Evolutionary conservation across 345 rosid genomes (phyloP).

Genomic region (Dovyalis caffra): DNA sequence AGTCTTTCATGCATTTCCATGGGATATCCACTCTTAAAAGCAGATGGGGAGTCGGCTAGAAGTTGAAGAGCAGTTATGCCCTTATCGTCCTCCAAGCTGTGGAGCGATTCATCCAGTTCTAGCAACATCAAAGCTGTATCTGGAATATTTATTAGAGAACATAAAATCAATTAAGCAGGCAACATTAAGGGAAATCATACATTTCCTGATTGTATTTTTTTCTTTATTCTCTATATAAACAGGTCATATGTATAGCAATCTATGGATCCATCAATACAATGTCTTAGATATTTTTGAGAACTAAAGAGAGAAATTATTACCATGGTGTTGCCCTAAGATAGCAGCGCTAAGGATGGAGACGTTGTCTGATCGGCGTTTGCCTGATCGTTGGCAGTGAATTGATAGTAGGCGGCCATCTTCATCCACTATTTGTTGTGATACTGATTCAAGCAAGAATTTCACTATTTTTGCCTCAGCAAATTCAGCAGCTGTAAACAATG

Average conservation of each 20-base stretch:
- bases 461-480: no score
- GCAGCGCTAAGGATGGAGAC: slow-evolving; percentile 29
- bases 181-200: no score
- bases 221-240: no score
- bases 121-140: slow-evolving; percentile 23
- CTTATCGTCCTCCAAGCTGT: neutral
- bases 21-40: neutral
- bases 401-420: neutral
- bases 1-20: neutral
- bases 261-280: no score
- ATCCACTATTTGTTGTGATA: neutral
- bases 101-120: neutral
- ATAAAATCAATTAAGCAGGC: no score
- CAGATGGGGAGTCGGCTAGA: slow-evolving; percentile 15
- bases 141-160: no score
- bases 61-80: slow-evolving; percentile 21
- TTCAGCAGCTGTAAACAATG: no score
- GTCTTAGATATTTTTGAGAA: no score
- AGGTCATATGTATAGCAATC: no score
- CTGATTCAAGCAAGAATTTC: no score
- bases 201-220: no score
- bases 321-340: slow-evolving; percentile 23
- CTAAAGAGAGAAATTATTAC: neutral
- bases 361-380: no score
- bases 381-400: fast-evolving